Percentiles rank a stretch among this genome's conserved stretches.
Evolutionary conservation across 108 stramenopile species (phyloP).

Genomic region (Nitzschia sp.): DNA sequence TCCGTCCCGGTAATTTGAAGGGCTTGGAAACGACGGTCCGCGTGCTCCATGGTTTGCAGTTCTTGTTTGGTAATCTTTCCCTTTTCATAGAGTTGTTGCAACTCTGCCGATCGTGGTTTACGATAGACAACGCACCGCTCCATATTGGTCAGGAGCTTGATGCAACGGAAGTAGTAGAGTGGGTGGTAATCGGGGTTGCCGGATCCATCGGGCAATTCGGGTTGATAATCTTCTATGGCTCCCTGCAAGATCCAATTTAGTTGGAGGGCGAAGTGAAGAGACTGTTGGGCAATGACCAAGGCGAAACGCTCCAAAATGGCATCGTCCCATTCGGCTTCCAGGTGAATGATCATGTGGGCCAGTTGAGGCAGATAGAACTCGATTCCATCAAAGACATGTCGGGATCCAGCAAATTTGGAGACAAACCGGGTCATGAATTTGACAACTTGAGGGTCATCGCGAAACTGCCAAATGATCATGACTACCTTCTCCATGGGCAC

Average conservation of each 20-base stretch:
- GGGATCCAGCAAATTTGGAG: conserved; percentile 90
- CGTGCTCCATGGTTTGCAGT: conserved; percentile 85
- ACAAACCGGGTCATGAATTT: conserved; percentile 94
- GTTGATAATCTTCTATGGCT: conserved; percentile 97
- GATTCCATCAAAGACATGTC: conserved; percentile 96
- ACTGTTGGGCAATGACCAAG: conserved; percentile 94
- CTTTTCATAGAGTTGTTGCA: conserved; percentile 89
- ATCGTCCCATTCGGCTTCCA: conserved; percentile 94
- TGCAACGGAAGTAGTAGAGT: conserved; percentile 90
- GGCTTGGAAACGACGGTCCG: conserved; percentile 93
- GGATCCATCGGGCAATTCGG: conserved; percentile 87
- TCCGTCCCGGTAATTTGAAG: conserved; percentile 68
- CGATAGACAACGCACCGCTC: conserved; percentile 94
- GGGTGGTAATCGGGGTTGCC: conserved; percentile 86
- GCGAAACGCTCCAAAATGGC: conserved; percentile 95
- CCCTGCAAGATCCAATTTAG: conserved; percentile 97
- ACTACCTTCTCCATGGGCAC: conserved; percentile 96
- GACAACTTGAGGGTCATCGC: conserved; percentile 89
- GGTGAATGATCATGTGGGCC: conserved; percentile 99
- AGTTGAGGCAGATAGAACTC: conserved; percentile 99
- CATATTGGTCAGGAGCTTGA: conserved; percentile 90
- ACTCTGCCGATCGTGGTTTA: conserved; percentile 64
- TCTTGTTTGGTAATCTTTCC: conserved; percentile 86
- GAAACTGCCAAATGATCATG: conserved; percentile 95
- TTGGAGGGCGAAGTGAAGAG: conserved; percentile 96